Evolutionary conservation across 23 red algal species (phyloP), one percentile per base, ranked within the genome.

Genomic region (Agarophyton chilense): DNA sequence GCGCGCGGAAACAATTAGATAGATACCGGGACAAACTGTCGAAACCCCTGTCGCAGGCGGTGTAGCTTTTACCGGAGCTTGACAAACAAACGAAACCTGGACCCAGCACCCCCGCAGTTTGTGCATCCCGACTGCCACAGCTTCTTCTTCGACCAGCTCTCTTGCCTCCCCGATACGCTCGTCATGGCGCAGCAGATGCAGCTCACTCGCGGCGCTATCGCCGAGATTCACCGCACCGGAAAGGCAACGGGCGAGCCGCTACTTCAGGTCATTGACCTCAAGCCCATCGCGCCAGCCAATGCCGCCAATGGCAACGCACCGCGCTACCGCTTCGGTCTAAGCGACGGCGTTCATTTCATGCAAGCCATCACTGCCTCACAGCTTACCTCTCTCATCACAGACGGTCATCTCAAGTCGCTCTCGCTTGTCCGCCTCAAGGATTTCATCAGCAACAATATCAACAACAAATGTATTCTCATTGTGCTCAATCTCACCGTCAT

Each of bases 341-440:
- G 78, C 33, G 96, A 98, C 52, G 93, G 93, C 38, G 81, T 63
- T 16, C 81, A 82, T 66, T 93, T 94, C 67, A 89, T 89, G 63
- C 92, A 98, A 19, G 91, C 91, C 32, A 95, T 98, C 87, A 88
- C 95, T 31, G 90, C 92, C 1, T 83, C 96, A 3, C 96, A 98
- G 82, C 87, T 98, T 79, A 98, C 92, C 39, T 28, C 28, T 35
- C 78, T 95, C 40, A 94, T 98, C 40, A 65, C 71, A 16, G 82
- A 92, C 14, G 90, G 86, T 39, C 55, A 79, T 28, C 80, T 98
- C 26, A 61, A 95, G 57, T 71, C 77, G 19, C 52, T 83, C 28
- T 82, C 77, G n/a, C 88, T 98, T 53, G 79, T 98, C 35, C 86
- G 85, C 4, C 28, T 98, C 63, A 57, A 81, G 26, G 96, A 98